Evolutionary conservation across 345 rosid genomes (phyloP), one percentile per base, ranked within the genome.

Genomic region (Mallotus nudiflorus): DNA sequence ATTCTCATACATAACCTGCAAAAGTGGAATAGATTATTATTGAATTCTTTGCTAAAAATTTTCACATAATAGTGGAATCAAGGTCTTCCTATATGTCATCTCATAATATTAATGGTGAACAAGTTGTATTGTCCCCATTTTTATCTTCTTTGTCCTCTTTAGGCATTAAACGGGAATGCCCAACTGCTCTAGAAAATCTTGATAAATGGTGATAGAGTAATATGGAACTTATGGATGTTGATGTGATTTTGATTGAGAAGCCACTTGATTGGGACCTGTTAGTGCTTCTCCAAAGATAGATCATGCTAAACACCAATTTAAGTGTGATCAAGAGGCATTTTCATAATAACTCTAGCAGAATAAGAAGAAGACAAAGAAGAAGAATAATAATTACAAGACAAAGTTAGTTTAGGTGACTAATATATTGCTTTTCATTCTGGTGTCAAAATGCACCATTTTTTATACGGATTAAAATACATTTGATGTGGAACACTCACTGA

Each of bases 1-100:
- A 71, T 66, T 66, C 82, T 62, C 85, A 88, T 70, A 82, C 87
- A 0, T 97, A 92, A 72, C 78, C 85, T 22, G 91, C 97, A 0
- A 84, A 86, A 71, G 78, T 85, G 86, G 98, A 95, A 70, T 98
- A 95, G 76, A 80, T 95, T 51, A 82, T 95, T 66, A 89, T 89
- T 28, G 99, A 92, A 76, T 92, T 95, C 78, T 90, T 87, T 71
- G 85, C 96, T 49, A 95, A 95, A 80, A 89, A 92, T 70, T 91
- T 90, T 29, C 97, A 90, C 65, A 92, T 92, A 57, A 90, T 95
- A 71, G 92, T 89, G 0, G 99, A 95, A 62, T 89, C 97, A 0
- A 88, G 99, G 87, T 81, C 91, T 72, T 89, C 96, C 71, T 90
- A 66, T 52, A 75, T 87, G 86, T 95, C 99, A 1, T 92, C 97